phyloP scores from a whole-genome alignment of 2,329 filamentous ascomycete genomes.

The Bipolaris gigantea region DNA sequence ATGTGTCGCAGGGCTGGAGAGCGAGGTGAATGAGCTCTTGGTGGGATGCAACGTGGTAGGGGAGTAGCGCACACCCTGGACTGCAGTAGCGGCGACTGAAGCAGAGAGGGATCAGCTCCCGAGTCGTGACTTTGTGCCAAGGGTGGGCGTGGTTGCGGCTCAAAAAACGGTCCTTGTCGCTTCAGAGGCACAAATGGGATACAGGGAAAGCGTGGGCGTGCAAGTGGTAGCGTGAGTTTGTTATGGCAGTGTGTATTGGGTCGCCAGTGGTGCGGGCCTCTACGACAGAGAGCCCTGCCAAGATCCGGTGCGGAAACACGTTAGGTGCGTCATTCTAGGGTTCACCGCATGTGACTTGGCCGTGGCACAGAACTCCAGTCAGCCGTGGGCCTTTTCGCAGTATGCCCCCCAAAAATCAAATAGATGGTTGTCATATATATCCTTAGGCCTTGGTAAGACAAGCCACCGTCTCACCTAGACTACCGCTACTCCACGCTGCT shows the following conservation, averaged over 20 bases:
- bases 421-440: constrained; percentile 5
- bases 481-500: constrained; percentile 63
- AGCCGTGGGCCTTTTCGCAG: neutral
- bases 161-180: constrained; percentile 5
- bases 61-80: constrained; percentile 26
- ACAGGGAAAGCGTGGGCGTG: constrained; percentile 9
- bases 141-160: constrained; percentile 10
- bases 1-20: constrained; percentile 6
- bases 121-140: constrained; percentile 6
- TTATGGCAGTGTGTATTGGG: constrained; percentile 24
- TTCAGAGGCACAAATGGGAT: constrained; percentile 1
- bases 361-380: neutral
- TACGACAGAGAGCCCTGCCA: constrained; percentile 7
- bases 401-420: constrained; percentile 3
- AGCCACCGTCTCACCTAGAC: constrained; percentile 16
- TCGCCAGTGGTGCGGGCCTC: constrained; percentile 14
- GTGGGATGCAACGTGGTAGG: constrained; percentile 32
- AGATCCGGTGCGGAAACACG: constrained; percentile 9
- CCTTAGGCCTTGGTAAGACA: constrained; percentile 10
- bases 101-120: constrained; percentile 29
- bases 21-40: constrained; percentile 19
- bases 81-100: constrained; percentile 31
- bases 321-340: constrained; percentile 17
- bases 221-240: constrained; percentile 26
- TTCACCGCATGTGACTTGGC: constrained; percentile 11